A percentile compares a stretch with the other conserved stretches of the same genome.
phyloP scores from a whole-genome alignment of 2,329 filamentous ascomycete species.

The Claviceps capensis region DNA sequence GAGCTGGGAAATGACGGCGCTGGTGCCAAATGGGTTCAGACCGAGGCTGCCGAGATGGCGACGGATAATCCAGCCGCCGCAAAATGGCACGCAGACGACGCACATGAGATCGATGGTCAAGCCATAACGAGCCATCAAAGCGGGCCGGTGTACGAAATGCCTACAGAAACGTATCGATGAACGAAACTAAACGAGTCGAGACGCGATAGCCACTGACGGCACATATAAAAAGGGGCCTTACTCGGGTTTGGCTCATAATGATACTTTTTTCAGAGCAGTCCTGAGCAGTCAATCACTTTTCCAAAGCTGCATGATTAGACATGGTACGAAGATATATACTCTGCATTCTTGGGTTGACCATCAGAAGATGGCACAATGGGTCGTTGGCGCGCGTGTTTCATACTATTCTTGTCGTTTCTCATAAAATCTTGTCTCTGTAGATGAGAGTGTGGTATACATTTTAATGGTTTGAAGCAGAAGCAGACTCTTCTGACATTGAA shows the following conservation, averaged over 20 bases:
- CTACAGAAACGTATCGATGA: slow-evolving; percentile 23
- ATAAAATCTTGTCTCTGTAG: too few species aligned
- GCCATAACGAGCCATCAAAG: slow-evolving; percentile 19
- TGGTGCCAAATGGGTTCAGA: slow-evolving; percentile 5
- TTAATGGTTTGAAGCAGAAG: too few species aligned
- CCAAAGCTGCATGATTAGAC: background rate
- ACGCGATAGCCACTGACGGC: background rate
- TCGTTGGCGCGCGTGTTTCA: background rate
- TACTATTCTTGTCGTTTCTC: background rate
- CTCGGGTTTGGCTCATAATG: too few species aligned
- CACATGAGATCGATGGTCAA: slow-evolving; percentile 26
- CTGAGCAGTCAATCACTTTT: background rate
- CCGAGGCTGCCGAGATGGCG: slow-evolving; percentile 18
- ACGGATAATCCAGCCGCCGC: slow-evolving; percentile 16
- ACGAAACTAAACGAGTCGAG: background rate
- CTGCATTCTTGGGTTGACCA: background rate
- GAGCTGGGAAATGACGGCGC: slow-evolving; percentile 9
- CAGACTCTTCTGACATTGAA: too few species aligned
- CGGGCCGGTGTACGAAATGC: slow-evolving; percentile 30
- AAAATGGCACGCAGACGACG: slow-evolving; percentile 21
- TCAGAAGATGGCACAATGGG: background rate
- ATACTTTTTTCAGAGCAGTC: background rate
- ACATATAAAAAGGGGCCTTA: background rate
- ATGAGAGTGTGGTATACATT: too few species aligned
- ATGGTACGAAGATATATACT: background rate